phyloP scores from a whole-genome alignment of 2,329 filamentous ascomycete species.

The Leptographium lundbergii region DNA sequence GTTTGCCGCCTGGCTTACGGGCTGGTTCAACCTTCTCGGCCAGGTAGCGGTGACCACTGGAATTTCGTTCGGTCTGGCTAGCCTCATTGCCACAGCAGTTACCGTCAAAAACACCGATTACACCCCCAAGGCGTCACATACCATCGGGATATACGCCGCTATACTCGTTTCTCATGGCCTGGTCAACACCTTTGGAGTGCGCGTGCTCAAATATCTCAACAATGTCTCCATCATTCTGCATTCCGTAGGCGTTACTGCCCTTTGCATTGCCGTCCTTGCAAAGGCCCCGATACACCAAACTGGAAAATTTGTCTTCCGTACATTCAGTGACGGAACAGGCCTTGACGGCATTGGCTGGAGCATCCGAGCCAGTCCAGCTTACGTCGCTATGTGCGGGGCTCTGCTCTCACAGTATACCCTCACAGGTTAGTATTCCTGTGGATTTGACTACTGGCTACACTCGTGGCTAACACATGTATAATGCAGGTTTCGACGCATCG shows the following conservation, averaged over 20 bases:
- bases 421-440: slow-evolving; percentile 8
- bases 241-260: slow-evolving; percentile 35
- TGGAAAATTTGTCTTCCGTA: slow-evolving; percentile 42
- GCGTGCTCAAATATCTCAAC: slow-evolving; percentile 41
- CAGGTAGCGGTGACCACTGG: slow-evolving; percentile 29
- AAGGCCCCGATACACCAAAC: slow-evolving; percentile 43
- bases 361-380: slow-evolving; percentile 36
- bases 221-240: slow-evolving; percentile 43
- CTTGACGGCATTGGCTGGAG: slow-evolving; percentile 36
- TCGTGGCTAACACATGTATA: neutral
- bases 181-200: slow-evolving; percentile 45
- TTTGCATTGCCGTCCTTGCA: slow-evolving; percentile 42
- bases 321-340: slow-evolving; percentile 40
- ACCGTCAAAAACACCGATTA: slow-evolving; percentile 23
- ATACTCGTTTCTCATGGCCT: slow-evolving; percentile 40
- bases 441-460: neutral
- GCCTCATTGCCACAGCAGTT: slow-evolving; percentile 24
- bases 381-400: slow-evolving; percentile 40
- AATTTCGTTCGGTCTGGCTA: slow-evolving; percentile 27
- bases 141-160: slow-evolving; percentile 47
- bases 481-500: slow-evolving; percentile 38
- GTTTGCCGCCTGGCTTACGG: slow-evolving; percentile 27
- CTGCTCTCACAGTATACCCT: slow-evolving; percentile 38
- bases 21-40: slow-evolving; percentile 29
- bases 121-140: slow-evolving; percentile 30